Percentiles rank a stretch among this genome's conserved stretches.
Evolutionary conservation across 2,329 filamentous ascomycete species (phyloP).

Genomic region (Fusarium sp.): DNA sequence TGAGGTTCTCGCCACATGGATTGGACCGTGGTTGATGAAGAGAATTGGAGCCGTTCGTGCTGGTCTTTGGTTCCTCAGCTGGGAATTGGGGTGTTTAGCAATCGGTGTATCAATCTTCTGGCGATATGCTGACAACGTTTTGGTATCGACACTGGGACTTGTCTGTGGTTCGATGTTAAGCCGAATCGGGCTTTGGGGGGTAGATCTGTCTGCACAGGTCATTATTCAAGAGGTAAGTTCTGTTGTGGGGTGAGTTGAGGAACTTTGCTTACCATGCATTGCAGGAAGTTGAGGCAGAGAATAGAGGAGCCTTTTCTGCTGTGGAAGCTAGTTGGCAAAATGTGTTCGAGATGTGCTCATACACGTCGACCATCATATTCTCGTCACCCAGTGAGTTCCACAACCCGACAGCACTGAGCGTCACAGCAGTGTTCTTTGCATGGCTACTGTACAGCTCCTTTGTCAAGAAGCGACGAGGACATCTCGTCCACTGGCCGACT

Average conservation of each 20-base stretch:
- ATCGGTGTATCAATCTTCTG: constrained; percentile 58
- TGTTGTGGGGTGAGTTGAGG: neutral
- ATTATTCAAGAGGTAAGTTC: constrained; percentile 67
- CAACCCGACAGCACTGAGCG: constrained; percentile 70
- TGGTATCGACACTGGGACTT: constrained; percentile 59
- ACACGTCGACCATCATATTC: constrained; percentile 72
- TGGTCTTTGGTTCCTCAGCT: constrained; percentile 76
- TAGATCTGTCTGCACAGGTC: constrained; percentile 68
- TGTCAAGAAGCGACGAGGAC: constrained; percentile 46
- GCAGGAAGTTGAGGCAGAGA: constrained; percentile 63
- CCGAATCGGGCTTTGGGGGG: constrained; percentile 69
- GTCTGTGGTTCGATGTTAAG: constrained; percentile 64
- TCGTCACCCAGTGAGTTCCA: constrained; percentile 71
- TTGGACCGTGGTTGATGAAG: constrained; percentile 65
- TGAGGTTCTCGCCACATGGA: constrained; percentile 70
- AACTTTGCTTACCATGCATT: constrained; percentile 3
- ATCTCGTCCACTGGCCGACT: constrained; percentile 48
- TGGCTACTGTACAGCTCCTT: constrained; percentile 46
- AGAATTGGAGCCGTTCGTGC: constrained; percentile 68
- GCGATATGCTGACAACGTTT: constrained; percentile 33
- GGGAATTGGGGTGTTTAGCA: constrained; percentile 69
- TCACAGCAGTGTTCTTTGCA: constrained; percentile 57
- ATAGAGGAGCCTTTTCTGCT: constrained; percentile 75
- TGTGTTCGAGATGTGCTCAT: constrained; percentile 75
- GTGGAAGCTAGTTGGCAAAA: constrained; percentile 76